A percentile compares a stretch with the other conserved stretches of the same genome.
Evolutionary conservation across 1,284 basidiomycete genomes (phyloP).

Genomic region (Fomitopsis betulina): DNA sequence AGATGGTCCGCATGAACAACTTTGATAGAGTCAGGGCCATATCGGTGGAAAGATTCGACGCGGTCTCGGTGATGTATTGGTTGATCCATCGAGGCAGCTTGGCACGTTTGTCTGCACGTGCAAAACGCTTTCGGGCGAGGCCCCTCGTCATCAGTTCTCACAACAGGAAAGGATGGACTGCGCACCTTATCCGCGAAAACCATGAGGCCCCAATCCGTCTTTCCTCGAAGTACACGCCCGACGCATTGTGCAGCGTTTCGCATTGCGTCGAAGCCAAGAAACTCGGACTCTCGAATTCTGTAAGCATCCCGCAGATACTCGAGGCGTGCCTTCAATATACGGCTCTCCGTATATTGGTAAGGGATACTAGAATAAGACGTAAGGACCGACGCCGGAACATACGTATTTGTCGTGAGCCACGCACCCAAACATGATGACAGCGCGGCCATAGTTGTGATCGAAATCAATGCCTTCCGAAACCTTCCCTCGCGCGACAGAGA

Average conservation of each 20-base stretch:
- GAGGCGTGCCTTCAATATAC: conserved; percentile 94
- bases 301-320: conserved; percentile 99
- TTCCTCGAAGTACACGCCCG: conserved; percentile 94
- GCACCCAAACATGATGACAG: conserved; percentile 99
- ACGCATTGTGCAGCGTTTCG: conserved; percentile 99
- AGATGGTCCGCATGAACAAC: conserved; percentile 96
- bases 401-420: conserved; percentile 16
- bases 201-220: conserved; percentile 99
- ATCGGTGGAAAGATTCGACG: conserved; percentile 96
- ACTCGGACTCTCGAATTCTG: conserved; percentile 97
- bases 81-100: conserved; percentile 99
- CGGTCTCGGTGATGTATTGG: conserved; percentile 97
- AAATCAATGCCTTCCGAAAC: conserved; percentile 99
- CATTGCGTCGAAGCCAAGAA: conserved; percentile 99
- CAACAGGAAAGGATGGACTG: not conserved
- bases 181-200: conserved; percentile 93
- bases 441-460: conserved; percentile 98
- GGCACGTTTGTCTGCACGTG: conserved; percentile 92
- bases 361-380: conserved; percentile 66
- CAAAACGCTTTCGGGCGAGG: conserved; percentile 74
- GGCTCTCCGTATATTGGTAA: conserved; percentile 98
- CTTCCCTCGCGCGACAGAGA: conserved; percentile 98
- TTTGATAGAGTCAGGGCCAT: conserved; percentile 97
- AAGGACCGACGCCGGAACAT: not conserved
- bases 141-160: not conserved